Conservation (phyloP, 768 basidiomycete species). For the Psilocybe tampanensis region DNA sequence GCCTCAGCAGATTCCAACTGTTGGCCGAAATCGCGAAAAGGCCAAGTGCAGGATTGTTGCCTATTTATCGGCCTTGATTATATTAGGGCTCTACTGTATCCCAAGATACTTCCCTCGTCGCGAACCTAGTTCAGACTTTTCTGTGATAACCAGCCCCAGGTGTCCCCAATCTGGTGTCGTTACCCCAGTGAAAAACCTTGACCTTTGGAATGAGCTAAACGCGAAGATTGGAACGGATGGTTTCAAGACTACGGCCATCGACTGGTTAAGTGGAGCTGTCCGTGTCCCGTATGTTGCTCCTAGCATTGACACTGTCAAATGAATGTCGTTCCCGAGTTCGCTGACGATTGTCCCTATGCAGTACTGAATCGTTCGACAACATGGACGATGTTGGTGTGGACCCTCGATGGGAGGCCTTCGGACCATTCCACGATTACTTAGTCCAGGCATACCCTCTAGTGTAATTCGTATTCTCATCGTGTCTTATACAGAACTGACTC, state of each 20-base stretch:
- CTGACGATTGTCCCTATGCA: conserved; percentile 19
- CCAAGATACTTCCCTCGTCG: conserved; percentile 2
- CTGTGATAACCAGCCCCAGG: background rate
- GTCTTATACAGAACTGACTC: background rate
- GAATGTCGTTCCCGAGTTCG: too few relatives aligned
- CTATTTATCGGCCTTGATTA: background rate
- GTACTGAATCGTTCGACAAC: conserved; percentile 56
- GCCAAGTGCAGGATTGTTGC: background rate
- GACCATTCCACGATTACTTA: conserved; percentile 58
- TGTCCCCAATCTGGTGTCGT: conserved; percentile 42
- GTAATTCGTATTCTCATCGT: conserved; percentile 29
- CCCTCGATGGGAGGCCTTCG: conserved; percentile 57
- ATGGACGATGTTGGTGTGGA: conserved; percentile 51
- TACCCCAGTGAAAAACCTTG: conserved; percentile 40
- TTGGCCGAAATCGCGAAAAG: background rate
- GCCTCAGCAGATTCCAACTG: background rate
- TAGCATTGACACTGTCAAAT: too few relatives aligned
- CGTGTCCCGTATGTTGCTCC: conserved; percentile 39
- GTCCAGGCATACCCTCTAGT: conserved; percentile 57
- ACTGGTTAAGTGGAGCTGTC: conserved; percentile 54
- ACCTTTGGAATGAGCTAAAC: conserved; percentile 36
- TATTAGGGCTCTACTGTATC: conserved; percentile 5
- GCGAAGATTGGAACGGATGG: conserved; percentile 31
- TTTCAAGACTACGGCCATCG: conserved; percentile 43
- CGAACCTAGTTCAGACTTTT: background rate